Percentiles rank a stretch among this genome's conserved stretches.
Evolutionary conservation across 305 asterid species (phyloP).

Genomic region (Fraxinus angustifolia): DNA sequence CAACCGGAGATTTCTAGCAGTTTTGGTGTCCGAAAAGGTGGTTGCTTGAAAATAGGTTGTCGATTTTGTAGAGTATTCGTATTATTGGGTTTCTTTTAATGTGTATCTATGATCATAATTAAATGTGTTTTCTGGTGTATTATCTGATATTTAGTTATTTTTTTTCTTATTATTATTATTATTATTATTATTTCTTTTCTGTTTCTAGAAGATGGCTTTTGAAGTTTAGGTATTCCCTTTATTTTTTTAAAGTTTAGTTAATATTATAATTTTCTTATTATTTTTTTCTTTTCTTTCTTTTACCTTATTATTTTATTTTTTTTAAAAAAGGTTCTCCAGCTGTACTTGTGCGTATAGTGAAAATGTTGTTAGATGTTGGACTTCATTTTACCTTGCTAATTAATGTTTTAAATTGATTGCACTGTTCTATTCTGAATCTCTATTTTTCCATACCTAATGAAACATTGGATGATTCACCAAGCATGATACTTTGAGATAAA

Average conservation of each 20-base stretch:
- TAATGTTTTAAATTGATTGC: background rate
- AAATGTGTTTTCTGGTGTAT: background rate
- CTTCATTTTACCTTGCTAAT: background rate
- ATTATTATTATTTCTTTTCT: background rate
- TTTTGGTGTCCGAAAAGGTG: slow-evolving; percentile 1
- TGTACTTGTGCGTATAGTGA: background rate
- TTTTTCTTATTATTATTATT: too few species aligned
- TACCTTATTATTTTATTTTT: background rate
- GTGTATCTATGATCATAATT: background rate
- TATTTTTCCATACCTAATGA: background rate
- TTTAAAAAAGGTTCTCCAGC: background rate
- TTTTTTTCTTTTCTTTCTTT: background rate
- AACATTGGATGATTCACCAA: background rate
- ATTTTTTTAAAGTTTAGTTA: background rate
- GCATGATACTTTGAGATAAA: background rate
- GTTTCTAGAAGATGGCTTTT: background rate
- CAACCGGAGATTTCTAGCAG: background rate
- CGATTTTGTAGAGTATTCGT: background rate
- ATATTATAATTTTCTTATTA: background rate
- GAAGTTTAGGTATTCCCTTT: background rate
- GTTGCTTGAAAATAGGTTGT: background rate
- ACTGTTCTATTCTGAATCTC: background rate
- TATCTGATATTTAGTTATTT: background rate
- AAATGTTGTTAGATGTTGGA: background rate
- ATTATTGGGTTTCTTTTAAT: background rate